Base-by-base conservation (phyloP, 2,329 filamentous ascomycete genomes). In the Fusarium sp. region DNA sequence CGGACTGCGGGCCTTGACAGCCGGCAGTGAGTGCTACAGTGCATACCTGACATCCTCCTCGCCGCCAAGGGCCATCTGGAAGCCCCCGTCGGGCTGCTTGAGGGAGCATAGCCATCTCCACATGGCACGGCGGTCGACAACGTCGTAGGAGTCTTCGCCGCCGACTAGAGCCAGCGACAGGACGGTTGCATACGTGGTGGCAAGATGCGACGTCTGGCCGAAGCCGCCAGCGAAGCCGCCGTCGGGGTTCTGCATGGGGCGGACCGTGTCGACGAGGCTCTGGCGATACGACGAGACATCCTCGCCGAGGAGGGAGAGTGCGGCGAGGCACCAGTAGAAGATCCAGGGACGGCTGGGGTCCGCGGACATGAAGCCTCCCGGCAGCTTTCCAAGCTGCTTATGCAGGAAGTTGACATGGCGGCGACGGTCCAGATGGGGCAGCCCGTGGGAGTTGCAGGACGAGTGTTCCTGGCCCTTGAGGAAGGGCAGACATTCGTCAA, bases 161-260 rank as follows among this genome's bases (percentile, higher is more conserved):
- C 94, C 94, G 47, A 96, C 93, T 71, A 95, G 89, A 27, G 93
- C 90, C 61, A 99, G 86, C 54, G 93, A 91, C 67, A 99, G 88
- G 22, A 97, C 85, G 45, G 92, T 89, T 57, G 95, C 95, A 87
- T 98, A 99, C 1, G 93, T 94, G 56, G 94, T 93, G 66, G 96
- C 96, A 76, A 96, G 89, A 83, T 99, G 96, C 62, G 94, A 95
- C 75, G 90, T 88, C 81, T 98, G 96, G 31, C 96, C 95, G 82
- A 95, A 93, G n/a, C 96, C 95, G 72, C 96, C 96, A 62, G 95
- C 96, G 81, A 98, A 98, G 3, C 96, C 96, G 60, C 96, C 96
- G 18, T 87, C 87, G 24, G 87, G 82, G 82, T 98, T 97, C 84
- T 98, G 96, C 83, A 96, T 92, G 52, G 94, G 90, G 57, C 87